phyloP scores from a whole-genome alignment of 2,329 filamentous ascomycete species.

The Monosporascus ibericus region DNA sequence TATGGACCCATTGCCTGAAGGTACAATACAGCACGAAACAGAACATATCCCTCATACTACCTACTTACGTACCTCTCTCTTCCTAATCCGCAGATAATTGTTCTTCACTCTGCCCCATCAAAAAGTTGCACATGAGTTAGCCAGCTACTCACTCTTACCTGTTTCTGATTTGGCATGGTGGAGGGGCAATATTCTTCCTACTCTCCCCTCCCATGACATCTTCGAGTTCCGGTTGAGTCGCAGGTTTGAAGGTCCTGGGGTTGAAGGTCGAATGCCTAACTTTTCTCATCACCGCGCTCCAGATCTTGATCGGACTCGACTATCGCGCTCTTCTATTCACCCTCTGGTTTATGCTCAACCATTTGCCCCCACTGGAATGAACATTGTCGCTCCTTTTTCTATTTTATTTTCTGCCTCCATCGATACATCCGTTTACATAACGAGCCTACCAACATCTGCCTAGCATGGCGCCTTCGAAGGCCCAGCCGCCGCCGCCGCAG shows the following conservation, averaged over 20 bases:
- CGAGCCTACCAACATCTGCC: not conserved
- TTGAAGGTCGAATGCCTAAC: constrained; percentile 13
- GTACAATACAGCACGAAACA: no score
- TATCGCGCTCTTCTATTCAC: not conserved
- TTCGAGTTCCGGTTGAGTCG: constrained; percentile 22
- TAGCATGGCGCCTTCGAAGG: constrained; percentile 2
- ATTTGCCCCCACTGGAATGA: not conserved
- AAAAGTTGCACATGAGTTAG: no score
- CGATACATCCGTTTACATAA: not conserved
- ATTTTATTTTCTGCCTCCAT: not conserved
- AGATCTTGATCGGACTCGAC: constrained; percentile 14
- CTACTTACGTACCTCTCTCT: no score
- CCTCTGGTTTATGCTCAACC: not conserved
- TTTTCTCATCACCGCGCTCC: constrained; percentile 12
- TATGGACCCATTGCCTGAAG: no score
- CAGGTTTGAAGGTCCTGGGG: constrained; percentile 17
- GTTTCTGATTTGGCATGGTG: not conserved
- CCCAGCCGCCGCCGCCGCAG: not conserved
- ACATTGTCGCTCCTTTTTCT: not conserved
- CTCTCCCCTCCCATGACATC: constrained; percentile 12
- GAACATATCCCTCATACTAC: no score
- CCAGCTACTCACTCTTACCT: not conserved
- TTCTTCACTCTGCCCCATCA: no score
- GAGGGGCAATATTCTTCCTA: not conserved
- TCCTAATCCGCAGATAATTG: no score